A percentile compares a stretch with the other conserved stretches of the same genome.
Evolutionary conservation across 805 yeast species (phyloP).

Genomic region (Helenozyma baotianmanensis): DNA sequence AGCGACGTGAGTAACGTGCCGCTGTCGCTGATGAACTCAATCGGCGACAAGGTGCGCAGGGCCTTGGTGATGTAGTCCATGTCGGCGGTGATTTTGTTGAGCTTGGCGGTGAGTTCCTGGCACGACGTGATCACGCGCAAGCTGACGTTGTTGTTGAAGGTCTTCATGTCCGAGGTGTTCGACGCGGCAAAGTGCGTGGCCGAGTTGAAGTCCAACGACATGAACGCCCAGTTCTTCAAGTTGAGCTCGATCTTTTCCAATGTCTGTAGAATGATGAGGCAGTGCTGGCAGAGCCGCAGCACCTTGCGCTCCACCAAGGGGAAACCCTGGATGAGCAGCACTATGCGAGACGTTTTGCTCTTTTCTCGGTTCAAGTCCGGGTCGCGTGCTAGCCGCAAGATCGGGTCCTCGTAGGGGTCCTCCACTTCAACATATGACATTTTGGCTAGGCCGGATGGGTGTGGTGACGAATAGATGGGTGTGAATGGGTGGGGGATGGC

Average conservation of each 20-base stretch:
- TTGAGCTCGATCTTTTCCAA: constrained; percentile 46
- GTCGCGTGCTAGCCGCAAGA: constrained; percentile 44
- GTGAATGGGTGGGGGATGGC: too few relatives aligned
- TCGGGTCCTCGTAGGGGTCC: constrained; percentile 42
- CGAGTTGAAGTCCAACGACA: constrained; percentile 47
- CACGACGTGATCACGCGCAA: constrained; percentile 50
- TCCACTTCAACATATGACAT: constrained; percentile 7
- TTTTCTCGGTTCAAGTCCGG: constrained; percentile 43
- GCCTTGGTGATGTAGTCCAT: constrained; percentile 44
- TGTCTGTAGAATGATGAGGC: constrained; percentile 44
- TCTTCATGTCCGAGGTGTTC: constrained; percentile 16
- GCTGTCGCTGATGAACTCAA: constrained; percentile 49
- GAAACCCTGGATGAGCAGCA: constrained; percentile 41
- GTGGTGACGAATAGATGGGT: too few relatives aligned
- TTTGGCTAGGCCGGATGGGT: not conserved
- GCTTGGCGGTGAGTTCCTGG: constrained; percentile 40
- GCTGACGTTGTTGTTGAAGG: constrained; percentile 52
- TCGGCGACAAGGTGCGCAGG: constrained; percentile 37
- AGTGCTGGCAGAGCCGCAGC: constrained; percentile 44
- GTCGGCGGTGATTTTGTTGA: constrained; percentile 40
- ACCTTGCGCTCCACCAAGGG: constrained; percentile 40
- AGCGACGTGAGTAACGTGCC: constrained; percentile 47
- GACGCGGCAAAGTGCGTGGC: constrained; percentile 30
- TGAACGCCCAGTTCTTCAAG: constrained; percentile 52
- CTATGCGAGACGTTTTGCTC: constrained; percentile 34